Evolutionary conservation across 176 grass and related monocot genomes (phyloP).

Genomic region (Aegilops sharonensis): DNA sequence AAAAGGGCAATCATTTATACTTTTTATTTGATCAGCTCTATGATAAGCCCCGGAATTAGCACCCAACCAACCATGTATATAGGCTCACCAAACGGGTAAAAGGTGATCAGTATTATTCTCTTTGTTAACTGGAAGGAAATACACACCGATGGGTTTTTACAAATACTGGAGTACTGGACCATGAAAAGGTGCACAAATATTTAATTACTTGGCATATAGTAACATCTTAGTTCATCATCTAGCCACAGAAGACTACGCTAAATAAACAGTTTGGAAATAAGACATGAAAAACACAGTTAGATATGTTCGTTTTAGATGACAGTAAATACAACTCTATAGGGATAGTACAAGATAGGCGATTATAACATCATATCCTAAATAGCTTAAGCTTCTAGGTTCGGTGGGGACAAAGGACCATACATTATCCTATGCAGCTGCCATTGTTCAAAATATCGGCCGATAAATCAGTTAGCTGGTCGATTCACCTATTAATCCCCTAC

Average conservation of each 20-base stretch:
- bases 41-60: not conserved
- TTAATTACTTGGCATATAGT: not conserved
- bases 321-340: not conserved
- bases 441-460: too few species aligned
- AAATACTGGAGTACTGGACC: not conserved
- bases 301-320: not conserved
- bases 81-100: not conserved
- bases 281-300: constrained; percentile 3
- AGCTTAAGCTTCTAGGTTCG: constrained; percentile 1
- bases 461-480: too few species aligned
- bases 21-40: not conserved
- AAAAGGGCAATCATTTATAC: not conserved
- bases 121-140: not conserved
- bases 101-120: not conserved
- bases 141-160: not conserved
- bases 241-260: constrained; percentile 2
- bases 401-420: not conserved
- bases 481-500: too few species aligned
- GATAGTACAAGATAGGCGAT: not conserved
- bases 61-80: constrained; percentile 2
- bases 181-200: not conserved
- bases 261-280: not conserved
- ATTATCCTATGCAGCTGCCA: constrained; percentile 6
- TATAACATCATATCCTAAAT: constrained; percentile 9
- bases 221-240: not conserved